Evolutionary conservation across 2,329 filamentous ascomycete species (phyloP), one percentile per base, ranked within the genome.

Genomic region (Xylariaceae sp.): DNA sequence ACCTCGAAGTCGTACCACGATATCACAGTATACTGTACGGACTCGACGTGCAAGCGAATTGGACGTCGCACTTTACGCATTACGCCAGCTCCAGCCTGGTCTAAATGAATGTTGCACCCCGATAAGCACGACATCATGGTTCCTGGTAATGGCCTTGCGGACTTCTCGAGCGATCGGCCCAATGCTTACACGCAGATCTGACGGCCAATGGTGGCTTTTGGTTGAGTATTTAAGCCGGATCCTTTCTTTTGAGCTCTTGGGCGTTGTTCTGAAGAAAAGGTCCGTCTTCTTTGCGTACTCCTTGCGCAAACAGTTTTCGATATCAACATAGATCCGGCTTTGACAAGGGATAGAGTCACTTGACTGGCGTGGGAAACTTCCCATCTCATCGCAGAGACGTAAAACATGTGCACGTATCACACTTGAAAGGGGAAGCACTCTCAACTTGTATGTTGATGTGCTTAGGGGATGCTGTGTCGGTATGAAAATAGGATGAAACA

Each of bases 31-130:
- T 51, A 51, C 49, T 51, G 49, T 51, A 50, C 35, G 17, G 2
- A 18, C 17, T 18, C 17, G 17, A 54, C 42, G 51, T 56, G 51
- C 23, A 55, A 51, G 55, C 57, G 60, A 58, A 59, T 47, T 60
- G 60, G 49, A 60, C 54, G 53, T 57, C 51, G 50, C 56, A 58
- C 60, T 55, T 58, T 57, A 51, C 51, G 53, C 55, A 62, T 60
- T 62, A 64, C 60, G 60, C 62, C 56, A 49, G 17, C 54, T 64
- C 59, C 62, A 62, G 60, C 62, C 62, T 62, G 62, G 13, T 60
- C 62, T 60, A 62, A 64, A 64, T 58, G 62, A 62, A 55, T 60
- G 60, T 60, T 58, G 58, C 60, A 57, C 53, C 39, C 55, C 59
- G 55, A 57, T 56, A 56, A 53, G 52, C 18, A 51, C 61, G 57